These are phyloP conservation scores for Chenopodium suecicum DNA, from an alignment of 148 eudicot species.

Conservation along the genomic window DNA sequence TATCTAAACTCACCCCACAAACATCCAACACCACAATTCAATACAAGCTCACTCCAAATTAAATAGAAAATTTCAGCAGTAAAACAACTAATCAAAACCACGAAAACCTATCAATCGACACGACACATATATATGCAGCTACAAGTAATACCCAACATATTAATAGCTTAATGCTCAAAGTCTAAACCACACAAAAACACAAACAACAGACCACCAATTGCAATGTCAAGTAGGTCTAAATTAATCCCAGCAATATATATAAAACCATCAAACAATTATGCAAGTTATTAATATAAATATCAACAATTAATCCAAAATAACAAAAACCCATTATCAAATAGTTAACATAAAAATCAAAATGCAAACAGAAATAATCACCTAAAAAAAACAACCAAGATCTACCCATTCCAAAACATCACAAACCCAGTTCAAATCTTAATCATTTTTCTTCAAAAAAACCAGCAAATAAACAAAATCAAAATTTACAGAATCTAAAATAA, in stretches of 20 bases:
- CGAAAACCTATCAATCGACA: not conserved
- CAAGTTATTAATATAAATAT: not conserved
- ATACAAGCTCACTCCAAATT: not conserved
- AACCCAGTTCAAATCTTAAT: not conserved
- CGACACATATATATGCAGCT: not conserved
- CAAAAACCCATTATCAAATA: not conserved
- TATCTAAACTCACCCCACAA: constrained; percentile 43
- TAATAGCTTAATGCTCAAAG: not conserved
- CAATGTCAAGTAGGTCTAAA: too few species aligned
- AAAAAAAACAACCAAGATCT: not conserved
- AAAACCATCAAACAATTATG: not conserved
- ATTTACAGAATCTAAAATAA: not conserved
- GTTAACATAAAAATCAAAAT: not conserved
- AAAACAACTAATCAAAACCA: not conserved
- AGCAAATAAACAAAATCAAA: not conserved
- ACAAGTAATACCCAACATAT: not conserved
- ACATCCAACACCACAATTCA: constrained; percentile 2
- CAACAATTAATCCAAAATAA: not conserved
- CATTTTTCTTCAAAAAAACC: not conserved
- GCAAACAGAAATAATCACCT: not conserved
- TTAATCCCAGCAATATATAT: not conserved
- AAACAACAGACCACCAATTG: not conserved
- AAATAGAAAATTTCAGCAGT: not conserved
- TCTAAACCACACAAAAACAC: not conserved
- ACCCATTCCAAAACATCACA: not conserved